These are phyloP conservation scores for Clavispora santaluciae DNA, from an alignment of 805 yeast genomes.

Conservation along the genomic window DNA sequence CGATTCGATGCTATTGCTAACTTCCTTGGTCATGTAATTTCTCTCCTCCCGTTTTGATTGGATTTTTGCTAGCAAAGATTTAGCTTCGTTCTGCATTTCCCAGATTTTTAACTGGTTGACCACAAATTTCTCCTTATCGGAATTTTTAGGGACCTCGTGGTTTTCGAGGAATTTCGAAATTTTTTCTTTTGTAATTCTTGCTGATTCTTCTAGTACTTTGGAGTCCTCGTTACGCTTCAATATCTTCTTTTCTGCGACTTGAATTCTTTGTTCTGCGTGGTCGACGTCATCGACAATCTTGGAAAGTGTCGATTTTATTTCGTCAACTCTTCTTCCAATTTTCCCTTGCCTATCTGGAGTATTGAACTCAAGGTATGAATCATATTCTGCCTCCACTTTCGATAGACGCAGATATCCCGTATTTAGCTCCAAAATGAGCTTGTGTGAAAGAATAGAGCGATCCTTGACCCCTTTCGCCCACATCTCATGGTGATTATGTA, in stretches of 20 bases:
- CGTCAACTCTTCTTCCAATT: conserved; percentile 41
- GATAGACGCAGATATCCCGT: conserved; percentile 40
- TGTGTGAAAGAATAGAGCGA: conserved; percentile 50
- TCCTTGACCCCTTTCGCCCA: conserved; percentile 6
- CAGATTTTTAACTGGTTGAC: conserved; percentile 39
- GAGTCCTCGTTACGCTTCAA: conserved; percentile 29
- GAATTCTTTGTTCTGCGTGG: conserved; percentile 33
- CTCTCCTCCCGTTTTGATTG: conserved; percentile 53
- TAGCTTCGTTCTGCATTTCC: conserved; percentile 43
- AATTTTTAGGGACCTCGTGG: conserved; percentile 20
- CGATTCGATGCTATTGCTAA: conserved; percentile 48
- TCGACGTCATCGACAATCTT: conserved; percentile 44
- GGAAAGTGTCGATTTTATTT: conserved; percentile 39
- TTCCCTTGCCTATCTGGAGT: conserved; percentile 37
- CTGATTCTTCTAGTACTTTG: conserved; percentile 18
- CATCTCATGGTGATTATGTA: conserved; percentile 37
- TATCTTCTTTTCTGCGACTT: conserved; percentile 27
- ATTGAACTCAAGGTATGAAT: conserved; percentile 25
- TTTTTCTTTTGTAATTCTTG: conserved; percentile 25
- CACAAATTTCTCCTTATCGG: conserved; percentile 21
- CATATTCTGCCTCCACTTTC: conserved; percentile 40
- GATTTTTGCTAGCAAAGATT: conserved; percentile 37
- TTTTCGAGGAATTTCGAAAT: conserved; percentile 20
- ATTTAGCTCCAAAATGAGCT: conserved; percentile 53
- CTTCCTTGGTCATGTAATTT: conserved; percentile 59